Evolutionary conservation across 768 basidiomycete species (phyloP).

Genomic region (Trametes cingulata): DNA sequence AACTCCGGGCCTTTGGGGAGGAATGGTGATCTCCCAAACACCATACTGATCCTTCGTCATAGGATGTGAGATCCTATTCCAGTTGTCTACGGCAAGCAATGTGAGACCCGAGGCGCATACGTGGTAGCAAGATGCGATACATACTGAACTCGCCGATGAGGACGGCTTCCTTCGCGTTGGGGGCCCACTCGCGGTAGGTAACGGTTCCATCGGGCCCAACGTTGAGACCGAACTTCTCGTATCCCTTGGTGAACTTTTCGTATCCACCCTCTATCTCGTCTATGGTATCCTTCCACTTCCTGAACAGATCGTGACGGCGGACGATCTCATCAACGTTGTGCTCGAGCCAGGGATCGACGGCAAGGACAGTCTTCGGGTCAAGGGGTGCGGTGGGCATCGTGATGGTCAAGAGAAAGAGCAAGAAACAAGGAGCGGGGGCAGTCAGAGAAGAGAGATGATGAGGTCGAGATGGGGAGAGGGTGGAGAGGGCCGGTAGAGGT

Average conservation of each 20-base stretch:
- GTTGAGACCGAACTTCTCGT: slow-evolving; percentile 77
- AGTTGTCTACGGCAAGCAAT: slow-evolving; percentile 58
- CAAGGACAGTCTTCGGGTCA: slow-evolving; percentile 56
- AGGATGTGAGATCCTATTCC: slow-evolving; percentile 83
- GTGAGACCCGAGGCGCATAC: background rate
- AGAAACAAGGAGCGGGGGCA: background rate
- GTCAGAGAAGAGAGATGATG: background rate
- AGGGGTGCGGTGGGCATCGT: slow-evolving; percentile 34
- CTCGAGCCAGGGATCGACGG: slow-evolving; percentile 73
- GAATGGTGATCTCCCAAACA: slow-evolving; percentile 83
- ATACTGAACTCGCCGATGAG: slow-evolving; percentile 97
- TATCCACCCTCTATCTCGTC: slow-evolving; percentile 81
- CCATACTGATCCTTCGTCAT: slow-evolving; percentile 87
- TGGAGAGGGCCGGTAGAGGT: background rate
- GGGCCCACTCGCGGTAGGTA: slow-evolving; percentile 95
- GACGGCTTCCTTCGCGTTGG: slow-evolving; percentile 78
- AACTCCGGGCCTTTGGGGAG: slow-evolving; percentile 62
- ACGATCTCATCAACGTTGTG: slow-evolving; percentile 70
- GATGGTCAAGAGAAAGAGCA: background rate
- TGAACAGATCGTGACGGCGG: slow-evolving; percentile 66
- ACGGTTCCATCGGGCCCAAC: slow-evolving; percentile 67
- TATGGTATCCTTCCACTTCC: slow-evolving; percentile 76
- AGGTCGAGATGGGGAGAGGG: background rate
- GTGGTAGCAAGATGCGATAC: slow-evolving; percentile 34
- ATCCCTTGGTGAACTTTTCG: slow-evolving; percentile 77